Conservation (phyloP, 2,329 filamentous ascomycete genomes). For the Aspergillus sp. region DNA sequence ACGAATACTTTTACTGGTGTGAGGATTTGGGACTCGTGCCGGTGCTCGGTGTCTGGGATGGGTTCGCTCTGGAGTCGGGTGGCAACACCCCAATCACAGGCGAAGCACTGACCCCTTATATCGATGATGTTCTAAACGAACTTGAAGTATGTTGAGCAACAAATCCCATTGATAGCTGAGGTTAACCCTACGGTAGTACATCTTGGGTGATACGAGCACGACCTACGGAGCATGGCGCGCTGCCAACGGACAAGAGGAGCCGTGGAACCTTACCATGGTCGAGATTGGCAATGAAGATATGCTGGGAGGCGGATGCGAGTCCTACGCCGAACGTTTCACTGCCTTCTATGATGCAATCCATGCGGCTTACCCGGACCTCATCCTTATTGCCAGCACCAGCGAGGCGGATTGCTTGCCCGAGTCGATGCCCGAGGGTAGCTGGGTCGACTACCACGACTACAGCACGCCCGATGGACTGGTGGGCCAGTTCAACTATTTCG, state of each 20-base stretch:
- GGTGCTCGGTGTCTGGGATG: constrained; percentile 48
- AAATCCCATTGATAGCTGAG: not conserved
- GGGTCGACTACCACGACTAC: constrained; percentile 55
- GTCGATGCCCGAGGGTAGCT: constrained; percentile 38
- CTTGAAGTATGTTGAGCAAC: constrained; percentile 25
- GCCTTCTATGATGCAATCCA: constrained; percentile 62
- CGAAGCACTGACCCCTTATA: constrained; percentile 35
- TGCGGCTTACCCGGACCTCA: constrained; percentile 57
- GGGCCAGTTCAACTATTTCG: constrained; percentile 53
- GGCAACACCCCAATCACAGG: constrained; percentile 33
- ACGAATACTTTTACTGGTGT: constrained; percentile 52
- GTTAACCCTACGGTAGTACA: not conserved
- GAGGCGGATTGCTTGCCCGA: constrained; percentile 25
- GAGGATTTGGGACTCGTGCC: constrained; percentile 49
- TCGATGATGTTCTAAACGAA: constrained; percentile 39
- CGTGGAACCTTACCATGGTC: constrained; percentile 62
- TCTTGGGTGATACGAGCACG: constrained; percentile 29
- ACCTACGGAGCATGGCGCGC: constrained; percentile 53
- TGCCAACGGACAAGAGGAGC: constrained; percentile 61
- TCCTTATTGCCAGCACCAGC: constrained; percentile 46
- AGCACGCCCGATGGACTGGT: constrained; percentile 52
- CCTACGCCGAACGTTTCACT: constrained; percentile 58
- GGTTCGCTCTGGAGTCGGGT: constrained; percentile 45
- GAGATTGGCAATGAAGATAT: constrained; percentile 71
- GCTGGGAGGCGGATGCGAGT: constrained; percentile 55